Conservation (phyloP, 2,329 filamentous ascomycete species). For the Diaporthe sp. region DNA sequence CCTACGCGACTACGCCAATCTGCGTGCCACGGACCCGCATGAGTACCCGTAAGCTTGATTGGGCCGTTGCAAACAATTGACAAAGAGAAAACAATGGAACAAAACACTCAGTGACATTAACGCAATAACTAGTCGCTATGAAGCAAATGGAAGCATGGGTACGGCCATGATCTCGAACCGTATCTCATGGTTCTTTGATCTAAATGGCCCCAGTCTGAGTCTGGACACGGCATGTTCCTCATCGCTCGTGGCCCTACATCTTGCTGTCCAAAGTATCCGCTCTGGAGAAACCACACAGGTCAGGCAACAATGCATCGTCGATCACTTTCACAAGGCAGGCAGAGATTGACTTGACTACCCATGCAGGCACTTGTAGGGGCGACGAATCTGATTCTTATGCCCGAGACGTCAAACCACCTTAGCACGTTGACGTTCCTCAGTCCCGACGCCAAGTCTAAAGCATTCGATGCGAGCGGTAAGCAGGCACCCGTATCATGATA, state of each 20-base stretch:
- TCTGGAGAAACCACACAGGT: slow-evolving; percentile 54
- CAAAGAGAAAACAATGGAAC: not conserved
- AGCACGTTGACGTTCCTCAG: slow-evolving; percentile 55
- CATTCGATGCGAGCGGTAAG: slow-evolving; percentile 58
- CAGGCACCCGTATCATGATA: not conserved
- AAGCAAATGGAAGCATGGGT: slow-evolving; percentile 42
- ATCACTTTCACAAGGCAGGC: slow-evolving; percentile 38
- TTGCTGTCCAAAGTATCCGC: slow-evolving; percentile 54
- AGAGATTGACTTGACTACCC: slow-evolving; percentile 47
- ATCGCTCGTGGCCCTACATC: slow-evolving; percentile 57
- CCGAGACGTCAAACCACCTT: slow-evolving; percentile 51
- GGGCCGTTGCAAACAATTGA: not conserved
- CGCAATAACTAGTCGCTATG: slow-evolving; percentile 12
- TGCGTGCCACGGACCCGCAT: slow-evolving; percentile 23
- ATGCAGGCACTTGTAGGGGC: slow-evolving; percentile 49
- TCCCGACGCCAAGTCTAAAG: slow-evolving; percentile 53
- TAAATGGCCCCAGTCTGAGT: slow-evolving; percentile 58
- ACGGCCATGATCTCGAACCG: slow-evolving; percentile 56
- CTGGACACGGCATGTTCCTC: slow-evolving; percentile 62
- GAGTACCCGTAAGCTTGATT: slow-evolving; percentile 17
- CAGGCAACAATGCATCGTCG: not conserved
- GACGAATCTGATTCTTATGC: slow-evolving; percentile 51
- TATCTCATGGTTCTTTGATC: slow-evolving; percentile 58
- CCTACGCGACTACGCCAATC: slow-evolving; percentile 2
- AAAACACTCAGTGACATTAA: not conserved